These are phyloP conservation scores for Pseudonectria foliicola DNA, from an alignment of 2,329 filamentous ascomycete species.

Conservation along the genomic window DNA sequence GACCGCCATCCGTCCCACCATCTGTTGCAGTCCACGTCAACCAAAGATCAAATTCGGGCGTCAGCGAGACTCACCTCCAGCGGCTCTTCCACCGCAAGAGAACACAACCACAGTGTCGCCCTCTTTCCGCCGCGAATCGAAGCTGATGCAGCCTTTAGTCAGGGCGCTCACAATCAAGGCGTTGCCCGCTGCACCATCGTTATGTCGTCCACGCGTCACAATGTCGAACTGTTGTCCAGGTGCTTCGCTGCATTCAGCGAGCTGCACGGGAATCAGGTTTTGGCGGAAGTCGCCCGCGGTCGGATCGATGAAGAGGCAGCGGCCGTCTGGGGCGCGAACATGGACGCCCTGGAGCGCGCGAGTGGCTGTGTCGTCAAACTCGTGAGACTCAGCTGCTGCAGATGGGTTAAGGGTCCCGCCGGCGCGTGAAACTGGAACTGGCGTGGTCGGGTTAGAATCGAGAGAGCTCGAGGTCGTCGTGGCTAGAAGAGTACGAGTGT, in stretches of 20 bases:
- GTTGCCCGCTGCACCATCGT: conserved; percentile 32
- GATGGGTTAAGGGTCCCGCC: conserved; percentile 42
- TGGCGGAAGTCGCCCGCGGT: conserved; percentile 47
- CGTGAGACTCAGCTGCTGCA: conserved; percentile 42
- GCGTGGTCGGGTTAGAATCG: conserved; percentile 30
- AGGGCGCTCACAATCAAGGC: conserved; percentile 42
- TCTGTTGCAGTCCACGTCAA: conserved; percentile 21
- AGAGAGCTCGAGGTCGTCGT: conserved; percentile 2
- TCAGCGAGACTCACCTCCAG: conserved; percentile 29
- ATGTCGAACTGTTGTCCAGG: conserved; percentile 45
- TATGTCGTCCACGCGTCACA: conserved; percentile 42
- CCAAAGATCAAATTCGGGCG: no score
- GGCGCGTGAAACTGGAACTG: conserved; percentile 43
- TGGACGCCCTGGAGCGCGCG: conserved; percentile 37
- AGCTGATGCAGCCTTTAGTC: conserved; percentile 45
- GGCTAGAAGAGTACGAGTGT: neutral
- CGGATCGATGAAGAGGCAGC: conserved; percentile 45
- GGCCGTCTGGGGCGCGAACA: conserved; percentile 40
- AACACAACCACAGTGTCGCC: conserved; percentile 44
- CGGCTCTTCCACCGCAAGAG: conserved; percentile 45
- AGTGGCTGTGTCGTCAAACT: conserved; percentile 39
- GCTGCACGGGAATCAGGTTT: conserved; percentile 43
- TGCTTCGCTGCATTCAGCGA: conserved; percentile 37
- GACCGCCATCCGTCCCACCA: conserved; percentile 39
- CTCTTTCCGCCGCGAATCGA: conserved; percentile 35